Percentiles rank a stretch among this genome's conserved stretches.
These are phyloP conservation scores for Metschnikowia continentalis DNA, from an alignment of 805 yeast genomes.

Conservation along the genomic window DNA sequence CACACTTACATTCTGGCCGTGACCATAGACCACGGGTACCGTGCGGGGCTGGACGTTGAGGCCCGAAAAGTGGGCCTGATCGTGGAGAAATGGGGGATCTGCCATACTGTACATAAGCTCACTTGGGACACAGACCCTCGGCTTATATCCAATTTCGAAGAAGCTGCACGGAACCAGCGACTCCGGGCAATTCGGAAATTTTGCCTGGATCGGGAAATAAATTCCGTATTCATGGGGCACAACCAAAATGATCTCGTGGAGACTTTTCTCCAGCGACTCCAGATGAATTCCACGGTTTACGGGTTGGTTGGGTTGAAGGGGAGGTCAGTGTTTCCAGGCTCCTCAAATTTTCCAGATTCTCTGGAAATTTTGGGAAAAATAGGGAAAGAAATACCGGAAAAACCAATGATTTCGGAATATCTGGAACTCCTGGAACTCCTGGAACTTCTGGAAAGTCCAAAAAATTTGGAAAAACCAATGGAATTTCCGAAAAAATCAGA, in stretches of 20 bases:
- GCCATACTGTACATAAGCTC: conserved; percentile 28
- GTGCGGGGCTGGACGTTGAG: conserved; percentile 48
- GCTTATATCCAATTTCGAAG: conserved; percentile 46
- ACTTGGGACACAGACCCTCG: conserved; percentile 25
- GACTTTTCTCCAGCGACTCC: conserved; percentile 56
- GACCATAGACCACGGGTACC: conserved; percentile 61
- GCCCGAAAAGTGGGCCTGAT: conserved; percentile 39
- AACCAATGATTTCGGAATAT: no score
- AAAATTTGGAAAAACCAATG: no score
- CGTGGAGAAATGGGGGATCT: conserved; percentile 31
- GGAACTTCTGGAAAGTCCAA: no score
- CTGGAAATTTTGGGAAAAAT: no score
- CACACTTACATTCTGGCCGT: conserved; percentile 45
- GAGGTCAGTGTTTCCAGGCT: conserved; percentile 25
- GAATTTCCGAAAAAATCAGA: neutral
- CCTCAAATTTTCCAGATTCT: no score
- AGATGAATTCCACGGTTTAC: conserved; percentile 34
- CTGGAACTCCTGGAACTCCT: no score
- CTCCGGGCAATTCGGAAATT: conserved; percentile 40
- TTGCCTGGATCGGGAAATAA: conserved; percentile 33
- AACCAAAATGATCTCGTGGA: conserved; percentile 71
- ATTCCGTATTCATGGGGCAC: conserved; percentile 58
- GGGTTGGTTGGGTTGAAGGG: conserved; percentile 58
- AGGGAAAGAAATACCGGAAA: no score
- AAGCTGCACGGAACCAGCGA: conserved; percentile 54